Conservation (phyloP, 2,329 filamentous ascomycete genomes). For the Pseudocercospora crystallina region DNA sequence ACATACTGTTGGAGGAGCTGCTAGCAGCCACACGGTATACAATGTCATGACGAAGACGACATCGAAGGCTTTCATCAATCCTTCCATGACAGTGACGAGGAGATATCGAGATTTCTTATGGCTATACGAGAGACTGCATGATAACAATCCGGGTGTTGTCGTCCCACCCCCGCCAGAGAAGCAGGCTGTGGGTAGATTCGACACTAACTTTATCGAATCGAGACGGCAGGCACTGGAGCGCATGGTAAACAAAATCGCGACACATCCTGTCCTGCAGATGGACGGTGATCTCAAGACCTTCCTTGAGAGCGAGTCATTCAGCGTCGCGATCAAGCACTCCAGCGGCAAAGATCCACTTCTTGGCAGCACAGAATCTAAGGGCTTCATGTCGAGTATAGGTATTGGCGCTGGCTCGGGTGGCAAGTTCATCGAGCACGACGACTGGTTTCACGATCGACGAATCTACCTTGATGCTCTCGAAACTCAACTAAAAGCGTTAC, state of each 20-base stretch:
- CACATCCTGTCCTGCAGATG: constrained; percentile 85
- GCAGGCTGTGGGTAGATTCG: constrained; percentile 93
- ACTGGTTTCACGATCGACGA: constrained; percentile 97
- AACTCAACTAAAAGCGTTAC: constrained; percentile 76
- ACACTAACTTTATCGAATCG: constrained; percentile 94
- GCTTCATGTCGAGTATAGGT: constrained; percentile 74
- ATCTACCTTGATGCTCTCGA: constrained; percentile 94
- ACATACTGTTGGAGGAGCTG: constrained; percentile 95
- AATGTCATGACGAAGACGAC: constrained; percentile 93
- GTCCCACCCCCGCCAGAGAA: constrained; percentile 97
- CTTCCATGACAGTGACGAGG: constrained; percentile 89
- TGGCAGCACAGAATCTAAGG: constrained; percentile 75
- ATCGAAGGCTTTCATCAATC: constrained; percentile 90
- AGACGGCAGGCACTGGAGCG: constrained; percentile 87
- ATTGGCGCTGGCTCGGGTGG: constrained; percentile 68
- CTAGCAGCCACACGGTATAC: constrained; percentile 96
- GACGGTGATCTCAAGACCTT: constrained; percentile 95
- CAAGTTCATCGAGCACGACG: constrained; percentile 97
- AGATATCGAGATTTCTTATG: constrained; percentile 96
- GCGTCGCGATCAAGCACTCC: constrained; percentile 95
- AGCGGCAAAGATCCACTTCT: constrained; percentile 70
- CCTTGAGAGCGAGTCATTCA: constrained; percentile 93
- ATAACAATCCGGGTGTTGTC: constrained; percentile 91
- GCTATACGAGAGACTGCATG: constrained; percentile 93
- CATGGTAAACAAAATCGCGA: constrained; percentile 95